Evolutionary conservation across 2,329 filamentous ascomycete genomes (phyloP).

Genomic region (Penicillium olsonii): DNA sequence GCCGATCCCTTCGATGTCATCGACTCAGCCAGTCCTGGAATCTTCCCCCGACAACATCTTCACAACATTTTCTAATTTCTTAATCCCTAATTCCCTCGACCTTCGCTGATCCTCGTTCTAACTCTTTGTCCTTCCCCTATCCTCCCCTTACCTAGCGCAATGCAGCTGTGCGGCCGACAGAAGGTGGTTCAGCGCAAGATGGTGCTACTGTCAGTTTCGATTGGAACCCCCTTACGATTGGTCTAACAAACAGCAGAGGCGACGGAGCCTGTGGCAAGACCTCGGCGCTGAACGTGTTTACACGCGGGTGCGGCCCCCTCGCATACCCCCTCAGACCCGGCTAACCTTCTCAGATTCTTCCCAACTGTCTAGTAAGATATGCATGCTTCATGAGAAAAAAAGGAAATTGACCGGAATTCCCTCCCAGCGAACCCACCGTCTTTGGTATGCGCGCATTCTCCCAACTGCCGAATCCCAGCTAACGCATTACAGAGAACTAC

Average conservation of each 20-base stretch:
- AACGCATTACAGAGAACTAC: slow-evolving; percentile 73
- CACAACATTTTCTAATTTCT: slow-evolving; percentile 34
- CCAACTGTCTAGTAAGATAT: slow-evolving; percentile 84
- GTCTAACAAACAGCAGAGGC: slow-evolving; percentile 59
- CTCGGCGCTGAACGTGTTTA: slow-evolving; percentile 96
- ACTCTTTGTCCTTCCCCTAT: too few relatives aligned
- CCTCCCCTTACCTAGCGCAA: slow-evolving; percentile 37
- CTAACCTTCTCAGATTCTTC: slow-evolving; percentile 69
- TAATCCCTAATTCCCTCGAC: slow-evolving; percentile 34
- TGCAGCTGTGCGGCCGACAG: slow-evolving; percentile 67
- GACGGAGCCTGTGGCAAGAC: slow-evolving; percentile 98
- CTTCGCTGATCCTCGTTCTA: too few relatives aligned
- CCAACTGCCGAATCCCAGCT: slow-evolving; percentile 10
- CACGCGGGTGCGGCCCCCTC: slow-evolving; percentile 71
- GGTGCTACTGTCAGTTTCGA: slow-evolving; percentile 70
- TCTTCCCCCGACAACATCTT: slow-evolving; percentile 20
- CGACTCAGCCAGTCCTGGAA: slow-evolving; percentile 31
- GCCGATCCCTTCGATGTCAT: slow-evolving; percentile 40
- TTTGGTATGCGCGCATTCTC: slow-evolving; percentile 58
- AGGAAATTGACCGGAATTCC: slow-evolving; percentile 24
- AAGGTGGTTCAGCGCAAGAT: slow-evolving; percentile 95
- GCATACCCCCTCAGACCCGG: slow-evolving; percentile 8
- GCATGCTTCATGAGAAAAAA: neutral
- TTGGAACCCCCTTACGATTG: slow-evolving; percentile 3
- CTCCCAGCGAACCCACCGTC: slow-evolving; percentile 80